Evolutionary conservation across 164 flowering plant genomes (phyloP), one percentile per base, ranked within the genome.

Genomic region (Warburgia ugandensis): DNA sequence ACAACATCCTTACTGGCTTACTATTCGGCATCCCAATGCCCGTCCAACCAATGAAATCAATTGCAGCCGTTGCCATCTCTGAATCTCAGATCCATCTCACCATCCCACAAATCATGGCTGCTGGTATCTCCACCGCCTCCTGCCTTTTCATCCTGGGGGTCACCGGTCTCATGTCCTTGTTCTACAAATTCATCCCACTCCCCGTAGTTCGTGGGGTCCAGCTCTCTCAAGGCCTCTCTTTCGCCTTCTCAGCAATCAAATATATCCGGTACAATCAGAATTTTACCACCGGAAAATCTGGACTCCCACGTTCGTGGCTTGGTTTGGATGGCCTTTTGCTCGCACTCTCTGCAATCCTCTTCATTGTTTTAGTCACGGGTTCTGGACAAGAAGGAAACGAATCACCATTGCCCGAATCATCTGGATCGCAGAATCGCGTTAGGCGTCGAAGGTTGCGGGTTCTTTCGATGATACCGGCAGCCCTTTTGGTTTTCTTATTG

Each of bases 21-120:
- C 77, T 88, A 59, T 88, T 82, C 70, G 77, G 77, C 54, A 53
- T 78, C 58, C 96, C 96, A 44, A 88, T 88, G 96, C 96, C 96
- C 27, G 96, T 88, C 52, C 94, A 88, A 47, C 96, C 96, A 56
- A 88, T 88, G 96, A 88, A 88, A 56, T 80, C 94, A 63, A 84
- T 88, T 52, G 96, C 96, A 25, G 85, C 96, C 55, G 96, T 84
- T 60, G 96, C 96, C 56, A 71, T 84, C 58, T 54, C 90, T 57
- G 87, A 84, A 36, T 54, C 77, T 29, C 74, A 54, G 22, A 48
- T 79, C 14, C 82, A 66, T 50, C 80, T 84, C 64, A 65, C 91
- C 20, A 30, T 70, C 23, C 61, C 85, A 38, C 87, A 87, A 46
- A 82, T 84, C 62, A 72, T 77, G 62, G 81, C 94, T 40, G 96